These are phyloP conservation scores for Lablab purpureus DNA, from an alignment of 306 rosid species.

Conservation along the genomic window DNA sequence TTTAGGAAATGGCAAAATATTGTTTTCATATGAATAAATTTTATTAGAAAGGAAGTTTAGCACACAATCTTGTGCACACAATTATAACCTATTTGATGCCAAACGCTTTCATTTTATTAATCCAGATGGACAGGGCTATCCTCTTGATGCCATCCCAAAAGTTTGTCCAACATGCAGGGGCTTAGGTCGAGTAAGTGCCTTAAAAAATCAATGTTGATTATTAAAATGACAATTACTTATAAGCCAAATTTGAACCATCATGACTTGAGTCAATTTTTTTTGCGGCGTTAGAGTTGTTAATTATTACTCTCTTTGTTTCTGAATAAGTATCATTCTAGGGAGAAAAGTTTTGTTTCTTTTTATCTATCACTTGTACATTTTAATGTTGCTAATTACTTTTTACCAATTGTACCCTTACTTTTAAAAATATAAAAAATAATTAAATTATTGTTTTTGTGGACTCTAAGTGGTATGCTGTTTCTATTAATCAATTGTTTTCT, in stretches of 20 bases:
- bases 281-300: conserved; percentile 11
- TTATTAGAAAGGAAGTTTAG: neutral
- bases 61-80: neutral
- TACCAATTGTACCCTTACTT: too few species aligned
- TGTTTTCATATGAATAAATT: conserved; percentile 7
- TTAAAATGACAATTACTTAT: conserved; percentile 35
- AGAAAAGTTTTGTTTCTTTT: too few species aligned
- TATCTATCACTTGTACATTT: too few species aligned
- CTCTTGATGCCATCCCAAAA: conserved; percentile 68
- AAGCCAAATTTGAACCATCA: conserved; percentile 34
- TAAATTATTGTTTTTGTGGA: too few species aligned
- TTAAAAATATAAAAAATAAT: too few species aligned
- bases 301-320: too few species aligned
- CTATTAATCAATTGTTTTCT: too few species aligned
- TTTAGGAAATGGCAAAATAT: conserved; percentile 37
- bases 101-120: conserved; percentile 36
- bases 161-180: conserved; percentile 95
- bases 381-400: too few species aligned
- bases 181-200: conserved; percentile 88
- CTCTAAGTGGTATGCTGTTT: too few species aligned
- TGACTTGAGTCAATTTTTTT: conserved; percentile 24
- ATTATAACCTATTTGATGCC: conserved; percentile 35
- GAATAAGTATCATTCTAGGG: too few species aligned
- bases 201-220: conserved; percentile 43
- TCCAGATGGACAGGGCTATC: conserved; percentile 88